Percentiles rank a stretch among this genome's conserved stretches.
These are phyloP conservation scores for Kalaharituber pfeilii DNA, from an alignment of 2,329 filamentous ascomycete genomes.

Conservation along the genomic window DNA sequence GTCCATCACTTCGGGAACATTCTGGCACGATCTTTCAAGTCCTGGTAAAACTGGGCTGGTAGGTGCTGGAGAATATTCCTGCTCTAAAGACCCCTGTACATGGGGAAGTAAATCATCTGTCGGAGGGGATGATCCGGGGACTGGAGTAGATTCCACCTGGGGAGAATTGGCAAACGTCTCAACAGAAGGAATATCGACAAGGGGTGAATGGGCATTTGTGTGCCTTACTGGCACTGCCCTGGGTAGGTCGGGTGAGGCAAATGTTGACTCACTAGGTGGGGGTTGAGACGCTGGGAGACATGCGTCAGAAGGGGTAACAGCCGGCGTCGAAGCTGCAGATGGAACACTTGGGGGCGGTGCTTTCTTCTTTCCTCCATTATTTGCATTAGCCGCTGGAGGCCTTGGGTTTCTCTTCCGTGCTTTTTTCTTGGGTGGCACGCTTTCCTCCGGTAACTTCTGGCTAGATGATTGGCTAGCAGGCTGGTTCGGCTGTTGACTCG, in stretches of 20 bases:
- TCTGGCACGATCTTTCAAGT: background rate
- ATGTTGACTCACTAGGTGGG: slow-evolving; percentile 4
- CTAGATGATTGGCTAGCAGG: background rate
- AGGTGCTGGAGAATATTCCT: background rate
- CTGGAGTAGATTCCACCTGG: background rate
- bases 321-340: slow-evolving; percentile 11
- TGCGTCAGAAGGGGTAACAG: background rate
- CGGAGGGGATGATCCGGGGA: background rate
- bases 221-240: background rate
- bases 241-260: background rate
- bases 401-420: slow-evolving; percentile 9
- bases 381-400: slow-evolving; percentile 8
- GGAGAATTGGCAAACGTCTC: background rate
- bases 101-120: slow-evolving; percentile 1
- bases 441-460: slow-evolving; percentile 41
- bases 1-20: background rate
- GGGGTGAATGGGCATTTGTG: background rate
- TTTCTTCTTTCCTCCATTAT: slow-evolving; percentile 12
- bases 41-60: background rate
- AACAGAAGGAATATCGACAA: background rate
- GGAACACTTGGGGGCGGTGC: slow-evolving; percentile 9
- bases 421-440: slow-evolving; percentile 29
- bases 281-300: slow-evolving; percentile 3
- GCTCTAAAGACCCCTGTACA: background rate
- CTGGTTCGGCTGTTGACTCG: background rate